phyloP scores from a whole-genome alignment of 2,329 filamentous ascomycete species.

The Colletotrichum australisinense region DNA sequence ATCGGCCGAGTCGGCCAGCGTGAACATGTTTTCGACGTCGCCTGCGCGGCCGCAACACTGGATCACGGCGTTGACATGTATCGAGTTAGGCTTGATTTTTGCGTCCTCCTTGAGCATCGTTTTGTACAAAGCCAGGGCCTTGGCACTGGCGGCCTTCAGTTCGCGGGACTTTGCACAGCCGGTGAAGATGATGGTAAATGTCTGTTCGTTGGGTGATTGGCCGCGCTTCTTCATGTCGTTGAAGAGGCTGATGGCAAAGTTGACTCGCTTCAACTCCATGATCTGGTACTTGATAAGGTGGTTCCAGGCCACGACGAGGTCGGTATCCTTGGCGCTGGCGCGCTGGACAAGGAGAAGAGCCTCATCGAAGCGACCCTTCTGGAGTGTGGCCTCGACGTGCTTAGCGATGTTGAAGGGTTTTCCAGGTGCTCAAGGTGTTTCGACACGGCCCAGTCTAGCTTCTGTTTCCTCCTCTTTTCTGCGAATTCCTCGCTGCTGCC shows the following conservation, averaged over 20 bases:
- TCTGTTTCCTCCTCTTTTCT: conserved; percentile 39
- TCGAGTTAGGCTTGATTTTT: conserved; percentile 76
- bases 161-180: conserved; percentile 75
- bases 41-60: conserved; percentile 80
- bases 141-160: conserved; percentile 68
- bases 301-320: conserved; percentile 88
- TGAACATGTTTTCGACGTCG: conserved; percentile 85
- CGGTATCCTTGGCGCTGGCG: conserved; percentile 69
- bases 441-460: conserved; percentile 53
- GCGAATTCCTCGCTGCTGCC: background rate
- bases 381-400: conserved; percentile 72
- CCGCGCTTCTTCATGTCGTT: conserved; percentile 99
- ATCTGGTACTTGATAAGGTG: conserved; percentile 81
- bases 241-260: conserved; percentile 80
- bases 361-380: conserved; percentile 69
- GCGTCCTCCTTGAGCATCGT: conserved; percentile 72
- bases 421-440: conserved; percentile 71
- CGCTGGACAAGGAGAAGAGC: conserved; percentile 76
- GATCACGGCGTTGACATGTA: conserved; percentile 90
- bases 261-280: conserved; percentile 64
- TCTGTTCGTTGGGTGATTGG: conserved; percentile 82
- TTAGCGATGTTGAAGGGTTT: conserved; percentile 79
- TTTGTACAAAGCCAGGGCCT: conserved; percentile 82
- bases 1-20: conserved; percentile 78
- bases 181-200: conserved; percentile 85